phyloP scores from a whole-genome alignment of 2,329 filamentous ascomycete species.

The Juglanconis oblonga region DNA sequence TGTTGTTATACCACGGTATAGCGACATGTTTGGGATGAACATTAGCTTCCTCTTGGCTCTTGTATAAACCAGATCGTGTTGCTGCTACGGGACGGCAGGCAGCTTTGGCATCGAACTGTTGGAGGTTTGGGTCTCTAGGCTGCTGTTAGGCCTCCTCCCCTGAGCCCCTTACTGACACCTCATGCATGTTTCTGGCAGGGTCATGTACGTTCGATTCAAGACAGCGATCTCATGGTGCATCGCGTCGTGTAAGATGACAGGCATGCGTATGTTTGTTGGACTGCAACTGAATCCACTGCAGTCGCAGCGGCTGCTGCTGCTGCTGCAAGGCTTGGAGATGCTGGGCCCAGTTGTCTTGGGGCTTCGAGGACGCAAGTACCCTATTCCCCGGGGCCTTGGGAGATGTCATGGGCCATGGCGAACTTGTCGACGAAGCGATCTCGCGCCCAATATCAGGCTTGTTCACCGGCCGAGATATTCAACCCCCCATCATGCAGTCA shows the following conservation, averaged over 20 bases:
- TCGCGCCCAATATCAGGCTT: background rate
- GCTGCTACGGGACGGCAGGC: background rate
- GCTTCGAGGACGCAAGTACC: slow-evolving; percentile 1
- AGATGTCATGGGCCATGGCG: background rate
- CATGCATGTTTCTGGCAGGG: slow-evolving; percentile 16
- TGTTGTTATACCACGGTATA: slow-evolving; percentile 1
- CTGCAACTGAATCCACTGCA: slow-evolving; percentile 2
- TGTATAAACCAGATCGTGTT: background rate
- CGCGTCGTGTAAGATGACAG: slow-evolving; percentile 17
- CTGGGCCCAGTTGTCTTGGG: slow-evolving; percentile 5
- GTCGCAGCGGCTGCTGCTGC: slow-evolving; percentile 5
- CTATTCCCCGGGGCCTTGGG: background rate
- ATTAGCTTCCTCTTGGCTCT: slow-evolving; percentile 6
- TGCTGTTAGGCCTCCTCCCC: background rate
- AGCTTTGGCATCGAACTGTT: background rate
- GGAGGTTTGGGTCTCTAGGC: background rate
- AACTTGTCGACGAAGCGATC: background rate
- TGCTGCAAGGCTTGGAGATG: slow-evolving; percentile 6
- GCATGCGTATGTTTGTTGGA: slow-evolving; percentile 1
- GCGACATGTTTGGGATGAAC: background rate
- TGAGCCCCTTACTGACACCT: slow-evolving; percentile 7
- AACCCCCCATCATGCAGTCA: background rate
- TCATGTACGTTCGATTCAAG: slow-evolving; percentile 19
- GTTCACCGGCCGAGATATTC: slow-evolving; percentile 3
- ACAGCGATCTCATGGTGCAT: slow-evolving; percentile 18